Evolutionary conservation across 108 stramenopile species (phyloP), one percentile per base, ranked within the genome.

Genomic region (Epipyxis sp.): DNA sequence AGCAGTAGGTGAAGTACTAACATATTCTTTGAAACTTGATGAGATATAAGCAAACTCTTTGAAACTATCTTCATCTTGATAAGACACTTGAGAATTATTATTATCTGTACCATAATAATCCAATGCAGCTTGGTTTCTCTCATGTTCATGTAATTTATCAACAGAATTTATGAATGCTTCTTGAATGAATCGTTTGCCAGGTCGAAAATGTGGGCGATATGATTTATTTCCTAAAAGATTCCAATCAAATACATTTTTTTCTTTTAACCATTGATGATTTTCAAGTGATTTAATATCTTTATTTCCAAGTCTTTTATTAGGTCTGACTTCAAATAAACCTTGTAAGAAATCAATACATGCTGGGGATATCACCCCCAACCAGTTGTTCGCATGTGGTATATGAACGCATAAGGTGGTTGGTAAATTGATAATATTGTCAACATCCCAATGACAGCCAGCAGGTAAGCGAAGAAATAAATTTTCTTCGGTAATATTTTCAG

Each of bases 171-270:
- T n/a, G n/a, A n/a, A n/a, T n/a, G 46, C 20, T 65, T 65, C 61
- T 37, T 25, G 20, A 3, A 65, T 65, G 61, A 65, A 65, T 3
- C 61, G 61, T 32, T 65, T 65, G 20, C 61, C 61, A 13, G 61
- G 61, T 65, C 34, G 61, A 25, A 65, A 65, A 65, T 37, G 61
- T 32, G 61, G 61, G 30, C 34, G 30, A 37, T 65, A 65, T 13
- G 6, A 6, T 3, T 32, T 3, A 10, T 16, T 65, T 37, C 34
- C 6, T 3, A 65, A 32, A 35, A 13, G 3, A 65, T 65, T 32
- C 61, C 61, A 65, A 65, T 65, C 35, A 16, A 25, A 20, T 25
- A 57, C 20, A 37, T 25, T 25, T 10, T 32, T 32, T 65, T 37
- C 30, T 32, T 37, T 3, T 32, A 65, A 65, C 34, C 27, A 37